Base-by-base conservation (phyloP, 192 early-diverging fungal species). In the Coemansia sp. region DNA sequence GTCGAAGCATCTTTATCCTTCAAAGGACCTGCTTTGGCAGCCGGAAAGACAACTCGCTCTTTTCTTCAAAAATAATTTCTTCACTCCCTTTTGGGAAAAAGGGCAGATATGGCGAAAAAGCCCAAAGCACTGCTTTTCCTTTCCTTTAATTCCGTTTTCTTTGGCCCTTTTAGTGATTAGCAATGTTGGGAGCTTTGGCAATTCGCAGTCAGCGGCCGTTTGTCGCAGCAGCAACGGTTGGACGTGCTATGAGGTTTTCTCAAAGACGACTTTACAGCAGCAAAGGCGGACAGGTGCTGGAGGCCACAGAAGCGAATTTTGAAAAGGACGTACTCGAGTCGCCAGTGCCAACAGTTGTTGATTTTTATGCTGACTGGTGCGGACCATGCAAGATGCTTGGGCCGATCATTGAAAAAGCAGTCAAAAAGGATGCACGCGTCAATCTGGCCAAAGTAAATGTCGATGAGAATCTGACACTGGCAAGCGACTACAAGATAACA, bases 361-460 rank as follows among this genome's bases (percentile, higher is more conserved):
- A 94, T 54, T 94, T 93, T 71, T 72, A 71, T 37, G 64, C 57
- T 50, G 87, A 88, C 35, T 95, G 93, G 93, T 94, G 92, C 69
- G 85, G 87, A 51, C 92, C 92, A 14, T 95, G 93, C 79, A 87
- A 85, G 41, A 74, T 91, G 69, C 72, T 95, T 6, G 87, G 84
- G 7, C 92, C 92, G 17, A 67, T 89, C 21, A 72, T 95, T 21
- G 70, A 84, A 7, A 85, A 87, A 43, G 82, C 82, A 6, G 90
- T 94, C 16, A 68, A 74, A 11, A 79, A 77, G 17, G 80, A 89
- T 45, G 85, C 83, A n/a, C 84, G 85, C 39, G 85, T 89, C 0
- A 85, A 87, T 8, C 69, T 95, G 57, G 87, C 90, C 52, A 91
- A 92, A 62, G 72, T 95, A 57, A 77, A 95, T 64, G 85, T 91